These are phyloP conservation scores for Stevia rebaudiana DNA, from an alignment of 140 eudicot species.

Conservation along the genomic window DNA sequence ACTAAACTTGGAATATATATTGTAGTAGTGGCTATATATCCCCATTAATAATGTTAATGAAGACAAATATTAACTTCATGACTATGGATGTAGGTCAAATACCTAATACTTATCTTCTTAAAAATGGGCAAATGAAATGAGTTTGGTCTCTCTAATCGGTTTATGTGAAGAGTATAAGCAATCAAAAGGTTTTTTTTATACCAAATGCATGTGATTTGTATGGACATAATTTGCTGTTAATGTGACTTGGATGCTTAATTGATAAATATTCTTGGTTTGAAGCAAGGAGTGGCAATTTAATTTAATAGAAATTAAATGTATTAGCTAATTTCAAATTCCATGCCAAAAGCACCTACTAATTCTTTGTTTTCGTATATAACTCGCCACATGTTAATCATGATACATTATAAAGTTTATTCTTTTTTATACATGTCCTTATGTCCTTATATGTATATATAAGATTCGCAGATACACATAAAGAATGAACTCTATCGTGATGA, in stretches of 20 bases:
- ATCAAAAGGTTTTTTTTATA: too few relatives aligned
- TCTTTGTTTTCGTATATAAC: background rate
- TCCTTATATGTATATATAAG: background rate
- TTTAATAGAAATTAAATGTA: background rate
- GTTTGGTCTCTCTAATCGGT: background rate
- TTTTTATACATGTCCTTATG: background rate
- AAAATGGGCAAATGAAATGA: background rate
- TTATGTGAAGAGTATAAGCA: background rate
- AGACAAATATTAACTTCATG: background rate
- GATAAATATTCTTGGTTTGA: background rate
- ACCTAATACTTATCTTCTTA: background rate
- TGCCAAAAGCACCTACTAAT: background rate
- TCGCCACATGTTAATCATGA: constrained; percentile 3
- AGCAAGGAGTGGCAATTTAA: background rate
- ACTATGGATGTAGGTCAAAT: background rate
- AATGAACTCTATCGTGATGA: constrained; percentile 7
- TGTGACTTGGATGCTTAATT: background rate
- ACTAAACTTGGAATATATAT: constrained; percentile 6
- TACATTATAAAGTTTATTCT: background rate
- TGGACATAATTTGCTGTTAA: too few relatives aligned
- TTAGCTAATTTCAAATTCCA: constrained; percentile 1
- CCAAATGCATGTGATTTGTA: too few relatives aligned
- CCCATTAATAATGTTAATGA: background rate
- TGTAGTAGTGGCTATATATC: constrained; percentile 2
- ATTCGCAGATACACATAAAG: background rate